Evolutionary conservation across 495 filamentous ascomycete species (phyloP), one percentile per base, ranked within the genome.

Genomic region (Lasiosphaeriaceae sp.): DNA sequence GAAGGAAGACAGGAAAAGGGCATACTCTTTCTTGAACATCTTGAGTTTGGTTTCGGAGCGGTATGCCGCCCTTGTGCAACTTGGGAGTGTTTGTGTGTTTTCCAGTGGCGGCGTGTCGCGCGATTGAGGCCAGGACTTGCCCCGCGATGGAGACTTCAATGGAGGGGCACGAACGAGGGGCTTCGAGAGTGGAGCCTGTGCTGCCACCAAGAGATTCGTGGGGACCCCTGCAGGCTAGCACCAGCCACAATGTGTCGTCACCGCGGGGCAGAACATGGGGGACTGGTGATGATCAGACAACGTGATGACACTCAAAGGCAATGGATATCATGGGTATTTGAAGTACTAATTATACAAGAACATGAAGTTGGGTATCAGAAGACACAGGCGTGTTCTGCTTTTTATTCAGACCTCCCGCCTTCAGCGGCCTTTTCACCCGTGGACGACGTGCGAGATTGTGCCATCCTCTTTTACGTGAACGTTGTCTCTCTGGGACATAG

Each of bases 21-120:
- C 80, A 70, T 71, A 92, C 90, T 92, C 90, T 81, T 94, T 95
- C 67, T 94, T 96, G 66, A 96, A 96, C 90, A 96, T 96, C 7
- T 59, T 85, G 68, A 24, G 52, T 53, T 57, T 29, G 41, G 24
- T 11, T 35, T 43, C 44, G 57, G 54, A 48, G 39, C 14, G 14
- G 0, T 11, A 23, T 35, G 52, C 29, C 17, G 54, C 50, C 55
- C 50, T 43, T 21, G 47, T 17, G 12, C 20, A 51, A 21, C 24
- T 45, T 9, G n/a, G 22, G 44, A 21, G 41, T 52, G 29, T 37
- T 8, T 1, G 41, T 21, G 11, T 34, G 16, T 50, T 26, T 45
- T n/a, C 23, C 41, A 20, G 20, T 50, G 47, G 19, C 14, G n/a
- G 8, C 45, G 11, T 22, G 45, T 26, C 45, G 20, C 45, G 45